These are phyloP conservation scores for Aspergillus pseudotamarii DNA, from an alignment of 2,329 filamentous ascomycete species.

Conservation along the genomic window DNA sequence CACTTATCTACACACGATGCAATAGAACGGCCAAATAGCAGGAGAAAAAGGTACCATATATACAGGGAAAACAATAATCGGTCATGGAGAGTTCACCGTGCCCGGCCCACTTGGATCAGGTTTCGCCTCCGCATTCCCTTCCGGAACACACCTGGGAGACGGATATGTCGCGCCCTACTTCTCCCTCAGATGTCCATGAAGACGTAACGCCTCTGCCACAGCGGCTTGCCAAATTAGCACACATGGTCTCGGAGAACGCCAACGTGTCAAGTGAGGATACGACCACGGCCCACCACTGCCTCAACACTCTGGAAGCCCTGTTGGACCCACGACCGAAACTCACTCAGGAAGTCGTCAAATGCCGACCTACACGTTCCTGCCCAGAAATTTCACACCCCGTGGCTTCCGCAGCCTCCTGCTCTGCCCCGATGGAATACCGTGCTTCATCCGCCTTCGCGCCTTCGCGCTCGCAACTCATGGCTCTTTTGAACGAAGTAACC, in stretches of 20 bases:
- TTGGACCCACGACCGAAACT: constrained; percentile 28
- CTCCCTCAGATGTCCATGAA: constrained; percentile 6
- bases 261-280: constrained; percentile 30
- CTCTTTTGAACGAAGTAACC: constrained; percentile 30
- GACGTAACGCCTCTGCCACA: constrained; percentile 18
- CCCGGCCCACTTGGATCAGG: constrained; percentile 8
- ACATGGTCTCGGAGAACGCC: constrained; percentile 30
- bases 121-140: constrained; percentile 27
- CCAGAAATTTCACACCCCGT: constrained; percentile 1
- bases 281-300: constrained; percentile 36
- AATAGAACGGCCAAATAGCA: neutral
- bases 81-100: constrained; percentile 13
- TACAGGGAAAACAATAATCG: neutral
- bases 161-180: constrained; percentile 6
- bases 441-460: constrained; percentile 4
- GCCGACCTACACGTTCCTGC: constrained; percentile 15
- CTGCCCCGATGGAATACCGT: neutral
- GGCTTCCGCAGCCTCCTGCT: constrained; percentile 3
- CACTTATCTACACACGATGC: neutral
- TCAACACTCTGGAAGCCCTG: constrained; percentile 42
- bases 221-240: constrained; percentile 37
- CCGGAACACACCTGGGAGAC: constrained; percentile 28
- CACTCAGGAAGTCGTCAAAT: constrained; percentile 23
- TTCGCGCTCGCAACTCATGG: constrained; percentile 21
- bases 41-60: constrained; percentile 1